Evolutionary conservation across 768 basidiomycete species (phyloP), one percentile per base, ranked within the genome.

Genomic region (Amanita thiersii): DNA sequence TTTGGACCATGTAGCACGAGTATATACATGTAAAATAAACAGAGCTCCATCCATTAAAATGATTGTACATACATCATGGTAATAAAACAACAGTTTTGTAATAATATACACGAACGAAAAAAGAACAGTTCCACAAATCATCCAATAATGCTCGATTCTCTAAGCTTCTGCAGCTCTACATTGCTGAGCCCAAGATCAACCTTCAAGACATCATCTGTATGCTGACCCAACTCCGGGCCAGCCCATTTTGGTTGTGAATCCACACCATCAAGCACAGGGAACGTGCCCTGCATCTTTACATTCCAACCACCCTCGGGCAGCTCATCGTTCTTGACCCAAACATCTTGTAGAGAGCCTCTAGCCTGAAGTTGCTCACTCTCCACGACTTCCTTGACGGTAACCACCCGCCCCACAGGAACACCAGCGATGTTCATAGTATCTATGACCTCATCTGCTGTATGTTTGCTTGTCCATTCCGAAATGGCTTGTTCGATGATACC

Each of bases 221-320:
- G 77, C 39, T 62, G 56, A 3, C 82, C 82, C n/a, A 84, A 60
- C 46, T 80, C 66, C 1, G 81, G 81, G 0, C 81, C 81, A 19
- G 79, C 81, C 80, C 80, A 84, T 47, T 65, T 69, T 1, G 81
- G 79, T 49, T 64, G 64, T 3, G 72, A 59, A 31, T 78, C 67
- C 19, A 72, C 72, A 10, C 77, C 79, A 44, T 81, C 72, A 40
- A 85, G 55, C 39, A 77, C 56, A 5, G 81, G 82, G 47, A 78
- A 77, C 19, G 79, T 78, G 19, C 69, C 70, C 29, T 71, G 67
- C 78, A 85, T 80, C 57, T 81, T 83, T 44, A 84, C 69, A 29
- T 57, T 72, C 81, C 81, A 82, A 1, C 75, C 68, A 3, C 47
- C 62, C 20, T 46, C 54, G 21, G 53, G 47, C 1, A 54, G 57